These are phyloP conservation scores for Pisolithus orientalis DNA, from an alignment of 768 basidiomycete species.

Conservation along the genomic window DNA sequence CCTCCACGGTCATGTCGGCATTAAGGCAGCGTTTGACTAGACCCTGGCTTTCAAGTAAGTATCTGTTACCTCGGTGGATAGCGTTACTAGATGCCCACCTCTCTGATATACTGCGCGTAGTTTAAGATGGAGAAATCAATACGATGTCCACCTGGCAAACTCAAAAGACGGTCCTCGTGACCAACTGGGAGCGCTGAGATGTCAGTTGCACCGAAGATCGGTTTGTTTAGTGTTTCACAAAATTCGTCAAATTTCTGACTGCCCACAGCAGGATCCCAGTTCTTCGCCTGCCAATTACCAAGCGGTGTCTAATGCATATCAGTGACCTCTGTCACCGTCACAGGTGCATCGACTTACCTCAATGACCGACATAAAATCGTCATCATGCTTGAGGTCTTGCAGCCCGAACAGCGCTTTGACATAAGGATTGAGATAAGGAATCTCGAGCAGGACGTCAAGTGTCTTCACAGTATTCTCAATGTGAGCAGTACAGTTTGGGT, in stretches of 20 bases:
- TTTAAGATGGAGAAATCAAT: constrained; percentile 60
- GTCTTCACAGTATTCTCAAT: constrained; percentile 50
- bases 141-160: constrained; percentile 38
- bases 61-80: background rate
- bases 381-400: constrained; percentile 56
- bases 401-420: constrained; percentile 80
- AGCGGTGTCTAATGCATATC: constrained; percentile 44
- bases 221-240: constrained; percentile 49
- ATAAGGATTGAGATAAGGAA: constrained; percentile 37
- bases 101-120: constrained; percentile 73
- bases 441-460: constrained; percentile 56
- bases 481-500: constrained; percentile 53
- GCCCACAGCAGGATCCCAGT: constrained; percentile 75
- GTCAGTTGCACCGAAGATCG: constrained; percentile 28
- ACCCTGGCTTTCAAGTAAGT: constrained; percentile 30
- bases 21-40: constrained; percentile 53
- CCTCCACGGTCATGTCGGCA: constrained; percentile 37
- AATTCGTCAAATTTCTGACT: constrained; percentile 63
- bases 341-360: constrained; percentile 34
- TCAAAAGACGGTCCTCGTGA: constrained; percentile 42
- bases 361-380: constrained; percentile 71
- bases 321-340: background rate
- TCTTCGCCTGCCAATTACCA: constrained; percentile 73
- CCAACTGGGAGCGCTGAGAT: constrained; percentile 40
- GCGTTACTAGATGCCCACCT: constrained; percentile 33